Evolutionary conservation across 495 filamentous ascomycete genomes (phyloP).

Genomic region (Glarea lozoyensis): DNA sequence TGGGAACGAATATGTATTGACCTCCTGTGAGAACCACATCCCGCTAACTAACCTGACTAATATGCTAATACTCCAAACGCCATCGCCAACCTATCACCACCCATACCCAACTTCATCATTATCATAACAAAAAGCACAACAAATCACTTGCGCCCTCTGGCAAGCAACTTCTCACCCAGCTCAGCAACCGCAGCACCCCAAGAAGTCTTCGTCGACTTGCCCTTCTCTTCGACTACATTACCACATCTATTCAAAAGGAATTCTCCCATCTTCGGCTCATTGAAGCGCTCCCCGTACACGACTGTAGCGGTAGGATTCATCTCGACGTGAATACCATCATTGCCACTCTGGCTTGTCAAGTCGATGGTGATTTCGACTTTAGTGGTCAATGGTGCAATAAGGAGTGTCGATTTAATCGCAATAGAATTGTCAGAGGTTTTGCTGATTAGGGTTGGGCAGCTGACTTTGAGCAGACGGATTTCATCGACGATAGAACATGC

Average conservation of each 20-base stretch:
- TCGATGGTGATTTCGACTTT: slow-evolving; percentile 47
- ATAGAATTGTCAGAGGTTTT: slow-evolving; percentile 50
- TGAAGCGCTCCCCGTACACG: slow-evolving; percentile 60
- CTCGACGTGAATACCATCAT: slow-evolving; percentile 27
- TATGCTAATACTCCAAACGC: too few relatives aligned
- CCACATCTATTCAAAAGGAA: slow-evolving; percentile 45
- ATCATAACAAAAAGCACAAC: too few relatives aligned
- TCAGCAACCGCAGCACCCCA: slow-evolving; percentile 52
- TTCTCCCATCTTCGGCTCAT: slow-evolving; percentile 52
- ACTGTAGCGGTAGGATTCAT: slow-evolving; percentile 37
- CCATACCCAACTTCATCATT: too few relatives aligned
- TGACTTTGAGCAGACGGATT: slow-evolving; percentile 43
- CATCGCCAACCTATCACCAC: too few relatives aligned
- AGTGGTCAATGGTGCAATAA: slow-evolving; percentile 48
- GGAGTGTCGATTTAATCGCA: slow-evolving; percentile 38
- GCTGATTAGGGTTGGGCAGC: slow-evolving; percentile 41
- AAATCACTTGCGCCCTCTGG: slow-evolving; percentile 42
- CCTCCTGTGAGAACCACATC: too few relatives aligned
- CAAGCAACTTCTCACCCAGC: slow-evolving; percentile 44
- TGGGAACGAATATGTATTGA: too few relatives aligned
- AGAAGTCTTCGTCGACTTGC: slow-evolving; percentile 22
- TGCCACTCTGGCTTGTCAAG: slow-evolving; percentile 26
- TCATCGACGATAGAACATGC: slow-evolving; percentile 42
- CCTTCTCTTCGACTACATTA: slow-evolving; percentile 23
- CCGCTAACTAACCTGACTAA: too few relatives aligned